Evolutionary conservation across 305 asterid species (phyloP).

Genomic region (Fraxinus angustifolia): DNA sequence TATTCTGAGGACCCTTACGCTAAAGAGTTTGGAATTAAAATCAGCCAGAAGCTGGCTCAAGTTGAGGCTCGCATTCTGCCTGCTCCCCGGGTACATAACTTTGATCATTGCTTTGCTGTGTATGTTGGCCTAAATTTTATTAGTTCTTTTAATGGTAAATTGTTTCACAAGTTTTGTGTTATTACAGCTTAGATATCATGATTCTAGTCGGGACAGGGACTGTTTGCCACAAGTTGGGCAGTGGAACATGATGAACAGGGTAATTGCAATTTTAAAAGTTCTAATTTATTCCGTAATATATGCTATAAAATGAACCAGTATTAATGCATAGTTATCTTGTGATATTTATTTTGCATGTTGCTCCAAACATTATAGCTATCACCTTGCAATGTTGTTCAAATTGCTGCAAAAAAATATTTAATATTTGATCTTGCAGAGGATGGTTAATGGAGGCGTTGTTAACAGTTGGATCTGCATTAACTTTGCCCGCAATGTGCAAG

Average conservation of each 20-base stretch:
- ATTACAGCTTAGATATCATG: constrained; percentile 81
- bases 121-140: background rate
- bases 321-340: background rate
- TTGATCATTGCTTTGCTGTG: background rate
- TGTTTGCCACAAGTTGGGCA: constrained; percentile 93
- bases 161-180: background rate
- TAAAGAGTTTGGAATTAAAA: constrained; percentile 78
- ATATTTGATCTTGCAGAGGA: constrained; percentile 30
- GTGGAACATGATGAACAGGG: constrained; percentile 99
- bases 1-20: constrained; percentile 78
- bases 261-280: constrained; percentile 18
- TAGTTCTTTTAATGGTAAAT: background rate
- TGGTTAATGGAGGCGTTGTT: constrained; percentile 68
- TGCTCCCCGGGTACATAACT: constrained; percentile 70
- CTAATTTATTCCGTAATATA: background rate
- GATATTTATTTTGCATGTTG: background rate
- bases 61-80: constrained; percentile 96
- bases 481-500: constrained; percentile 71
- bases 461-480: constrained; percentile 75
- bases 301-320: background rate
- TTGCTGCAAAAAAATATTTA: background rate
- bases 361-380: background rate
- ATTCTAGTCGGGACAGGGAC: constrained; percentile 80
- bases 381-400: background rate
- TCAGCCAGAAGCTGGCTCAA: constrained; percentile 75